Conservation (phyloP, 345 rosid genomes). For the Corchorus capsularis region DNA sequence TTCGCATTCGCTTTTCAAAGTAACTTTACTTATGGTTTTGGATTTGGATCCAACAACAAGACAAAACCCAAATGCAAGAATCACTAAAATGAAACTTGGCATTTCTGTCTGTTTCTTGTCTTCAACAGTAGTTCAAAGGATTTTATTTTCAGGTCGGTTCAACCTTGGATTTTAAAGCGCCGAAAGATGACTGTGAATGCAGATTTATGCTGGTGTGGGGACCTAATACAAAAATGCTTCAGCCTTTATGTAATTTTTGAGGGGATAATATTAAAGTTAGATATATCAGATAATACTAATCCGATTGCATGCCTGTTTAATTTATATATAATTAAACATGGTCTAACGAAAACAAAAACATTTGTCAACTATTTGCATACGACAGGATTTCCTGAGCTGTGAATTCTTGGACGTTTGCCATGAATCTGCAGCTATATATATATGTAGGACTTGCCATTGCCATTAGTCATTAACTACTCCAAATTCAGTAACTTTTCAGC, state of each 20-base stretch:
- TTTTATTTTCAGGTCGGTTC: background rate
- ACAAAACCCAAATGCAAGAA: conserved; percentile 16
- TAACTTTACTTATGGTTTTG: background rate
- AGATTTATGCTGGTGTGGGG: conserved; percentile 32
- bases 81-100: background rate
- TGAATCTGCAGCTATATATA: conserved; percentile 17
- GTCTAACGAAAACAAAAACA: conserved; percentile 12
- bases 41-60: background rate
- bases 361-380: conserved; percentile 25
- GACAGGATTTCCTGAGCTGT: conserved; percentile 17
- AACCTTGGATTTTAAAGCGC: conserved; percentile 3
- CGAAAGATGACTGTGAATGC: conserved; percentile 22
- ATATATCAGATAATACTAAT: background rate
- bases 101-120: background rate
- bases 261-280: conserved; percentile 6
- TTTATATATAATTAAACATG: background rate
- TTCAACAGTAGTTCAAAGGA: background rate
- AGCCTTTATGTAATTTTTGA: conserved; percentile 14
- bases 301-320: background rate
- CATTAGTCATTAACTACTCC: background rate
- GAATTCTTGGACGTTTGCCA: conserved; percentile 10
- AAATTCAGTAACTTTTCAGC: background rate
- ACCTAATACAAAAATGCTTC: conserved; percentile 22
- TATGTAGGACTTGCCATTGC: background rate
- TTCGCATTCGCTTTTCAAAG: background rate